Base-by-base conservation (phyloP, 345 rosid genomes). In the Firmiana major region DNA sequence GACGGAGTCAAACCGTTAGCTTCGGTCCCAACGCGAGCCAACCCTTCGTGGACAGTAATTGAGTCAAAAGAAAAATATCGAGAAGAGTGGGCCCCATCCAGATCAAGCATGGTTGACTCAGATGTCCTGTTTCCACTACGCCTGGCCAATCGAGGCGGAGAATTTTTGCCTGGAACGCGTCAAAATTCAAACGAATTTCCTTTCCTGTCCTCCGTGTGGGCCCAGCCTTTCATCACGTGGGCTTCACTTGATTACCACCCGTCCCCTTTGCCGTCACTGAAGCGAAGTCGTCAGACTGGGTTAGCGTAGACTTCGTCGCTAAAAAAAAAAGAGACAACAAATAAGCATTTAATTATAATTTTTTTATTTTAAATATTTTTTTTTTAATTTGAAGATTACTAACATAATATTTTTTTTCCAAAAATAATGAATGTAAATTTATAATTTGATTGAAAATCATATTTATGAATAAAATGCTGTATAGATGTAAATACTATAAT, bases 121-220 rank as follows among this genome's bases (percentile, higher is more conserved):
- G 48, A 2, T 17, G 1, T 4, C 70, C 48, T 9, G 38, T 64
- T 64, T 38, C 26, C 12, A 38, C 13, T 28, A 4, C 46, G 46
- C 48, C 70, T 45, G 48, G 70, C 70, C 26, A 78, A 76, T 57
- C 63, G 83, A 83, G 77, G 81, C 77, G 78, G 73, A 76, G 83
- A 57, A 73, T 49, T 68, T 3, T 31, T 31, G 34, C 54, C 43
- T 16, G 79, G 85, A 79, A 80, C 88, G 82, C 88, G 87, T 85
- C 88, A 75, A 80, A 0, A 49, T 49, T 36, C 54, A 2, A 34
- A 64, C 21, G 24, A 79, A 36, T 36, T 36, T 36, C 40, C 65
- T 42, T 75, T 66, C 63, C 75, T 21, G 8, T 53, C 9, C 53
- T 48, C 53, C 11, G 24, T 17, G 13, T 11, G 79, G 77, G 70